These are phyloP conservation scores for Backusella luteola DNA, from an alignment of 192 early-diverging fungal species.

Conservation along the genomic window DNA sequence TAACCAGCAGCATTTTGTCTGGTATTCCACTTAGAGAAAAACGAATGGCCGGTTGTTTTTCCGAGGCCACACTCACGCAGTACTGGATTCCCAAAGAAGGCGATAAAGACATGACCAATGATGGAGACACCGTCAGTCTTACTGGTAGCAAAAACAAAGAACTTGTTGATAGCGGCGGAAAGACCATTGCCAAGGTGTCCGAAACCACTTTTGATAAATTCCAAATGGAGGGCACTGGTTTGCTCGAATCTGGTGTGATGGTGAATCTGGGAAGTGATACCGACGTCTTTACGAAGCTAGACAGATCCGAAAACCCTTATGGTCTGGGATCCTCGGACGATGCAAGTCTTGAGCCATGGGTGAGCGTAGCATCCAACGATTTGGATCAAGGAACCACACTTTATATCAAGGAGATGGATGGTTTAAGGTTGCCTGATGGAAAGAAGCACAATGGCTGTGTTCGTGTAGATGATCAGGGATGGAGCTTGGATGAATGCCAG, in stretches of 20 bases:
- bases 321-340: constrained; percentile 15
- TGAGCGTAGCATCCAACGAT: constrained; percentile 41
- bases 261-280: constrained; percentile 22
- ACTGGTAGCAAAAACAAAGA: constrained; percentile 18
- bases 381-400: constrained; percentile 28
- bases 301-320: constrained; percentile 25
- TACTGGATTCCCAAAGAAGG: constrained; percentile 44
- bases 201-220: constrained; percentile 35
- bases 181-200: constrained; percentile 30
- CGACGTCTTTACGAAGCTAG: constrained; percentile 15
- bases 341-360: constrained; percentile 35
- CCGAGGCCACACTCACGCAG: constrained; percentile 12
- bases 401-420: constrained; percentile 34
- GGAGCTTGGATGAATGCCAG: constrained; percentile 33
- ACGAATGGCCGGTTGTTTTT: background rate
- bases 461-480: constrained; percentile 38
- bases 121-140: constrained; percentile 26
- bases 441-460: constrained; percentile 44
- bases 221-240: constrained; percentile 41
- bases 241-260: constrained; percentile 27
- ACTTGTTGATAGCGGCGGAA: constrained; percentile 13
- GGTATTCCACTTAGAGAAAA: background rate
- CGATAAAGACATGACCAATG: constrained; percentile 35
- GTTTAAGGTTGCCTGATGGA: constrained; percentile 31
- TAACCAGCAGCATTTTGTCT: background rate